Evolutionary conservation across 1,284 basidiomycete genomes (phyloP).

Genomic region (Cystobasidiaceae sp.): DNA sequence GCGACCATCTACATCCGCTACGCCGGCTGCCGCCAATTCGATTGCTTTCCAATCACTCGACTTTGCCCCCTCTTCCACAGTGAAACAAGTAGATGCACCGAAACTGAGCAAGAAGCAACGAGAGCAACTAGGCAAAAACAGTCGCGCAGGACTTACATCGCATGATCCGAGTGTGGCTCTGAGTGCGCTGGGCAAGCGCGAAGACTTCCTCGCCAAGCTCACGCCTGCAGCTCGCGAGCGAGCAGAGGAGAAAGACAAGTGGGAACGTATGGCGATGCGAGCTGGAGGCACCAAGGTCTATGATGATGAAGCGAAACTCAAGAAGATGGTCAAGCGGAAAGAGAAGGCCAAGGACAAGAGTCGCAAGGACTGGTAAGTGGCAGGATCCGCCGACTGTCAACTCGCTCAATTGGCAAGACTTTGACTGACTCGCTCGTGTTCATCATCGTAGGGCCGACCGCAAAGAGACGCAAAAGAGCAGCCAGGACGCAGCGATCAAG

Average conservation of each 20-base stretch:
- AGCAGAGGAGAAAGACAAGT: slow-evolving; percentile 70
- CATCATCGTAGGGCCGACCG: slow-evolving; percentile 63
- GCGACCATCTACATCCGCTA: slow-evolving; percentile 34
- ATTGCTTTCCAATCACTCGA: slow-evolving; percentile 67
- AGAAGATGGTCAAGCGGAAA: slow-evolving; percentile 82
- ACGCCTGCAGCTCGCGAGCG: slow-evolving; percentile 72
- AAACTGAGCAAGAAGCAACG: slow-evolving; percentile 22
- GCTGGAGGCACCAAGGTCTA: slow-evolving; percentile 79
- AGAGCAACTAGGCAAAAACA: not conserved
- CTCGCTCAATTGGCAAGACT: not conserved
- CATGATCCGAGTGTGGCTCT: slow-evolving; percentile 80
- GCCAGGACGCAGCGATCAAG: slow-evolving; percentile 75
- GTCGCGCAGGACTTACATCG: slow-evolving; percentile 32
- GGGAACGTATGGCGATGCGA: slow-evolving; percentile 77
- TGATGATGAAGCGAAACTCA: slow-evolving; percentile 72
- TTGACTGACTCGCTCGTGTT: not conserved
- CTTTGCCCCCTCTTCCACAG: slow-evolving; percentile 46
- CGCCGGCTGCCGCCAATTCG: slow-evolving; percentile 47
- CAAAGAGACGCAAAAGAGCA: slow-evolving; percentile 65
- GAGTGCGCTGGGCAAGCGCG: slow-evolving; percentile 65
- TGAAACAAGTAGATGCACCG: slow-evolving; percentile 26
- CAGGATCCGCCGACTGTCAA: slow-evolving; percentile 4
- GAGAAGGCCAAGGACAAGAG: slow-evolving; percentile 80
- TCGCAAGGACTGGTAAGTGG: slow-evolving; percentile 71
- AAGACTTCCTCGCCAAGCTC: slow-evolving; percentile 64